Base-by-base conservation (phyloP, 192 early-diverging fungal species). In the Bifiguratus adelaidae region DNA sequence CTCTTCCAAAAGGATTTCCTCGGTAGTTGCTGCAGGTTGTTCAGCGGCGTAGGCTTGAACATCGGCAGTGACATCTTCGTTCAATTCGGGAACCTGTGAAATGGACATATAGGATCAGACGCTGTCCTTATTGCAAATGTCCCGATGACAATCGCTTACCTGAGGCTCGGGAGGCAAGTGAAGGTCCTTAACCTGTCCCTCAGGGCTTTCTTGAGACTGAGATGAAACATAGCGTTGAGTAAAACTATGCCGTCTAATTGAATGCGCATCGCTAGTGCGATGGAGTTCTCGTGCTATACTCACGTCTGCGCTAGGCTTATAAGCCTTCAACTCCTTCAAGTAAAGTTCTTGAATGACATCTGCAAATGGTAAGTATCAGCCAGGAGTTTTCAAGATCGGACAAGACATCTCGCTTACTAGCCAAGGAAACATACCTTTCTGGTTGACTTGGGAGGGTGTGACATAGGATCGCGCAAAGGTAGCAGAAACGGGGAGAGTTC, bases 241-340 rank as follows among this genome's bases (percentile, higher is more conserved):
- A 33, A 33, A 33, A 9, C 32, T 33, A 9, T 33, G 32, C 8
- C n/a, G n/a, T 33, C 8, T 9, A 33, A 33, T 33, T 33, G 32
- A 33, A 9, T 33, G n/a, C n/a, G n/a, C n/a, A n/a, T n/a, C n/a
- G n/a, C n/a, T n/a, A n/a, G n/a, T 45, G 44, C 6, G 33, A 30
- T 36, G 27, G 47, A 16, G 33, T 9, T 15, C 7, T 11, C 20
- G 26, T 30, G 19, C 19, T 11, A 38, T 36, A 53, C 54, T 38
- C 66, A 69, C 71, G 37, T 53, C 48, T 47, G 69, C 58, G 27
- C 55, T 35, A 50, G 71, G 71, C 67, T 74, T 70, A 61, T 74
- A 74, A 37, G 23, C 49, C 71, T 74, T 69, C 55, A 74, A 50
- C 52, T 74, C 67, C 64, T 70, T 64, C 30, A 74, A 42, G 60